Base-by-base conservation (phyloP, 768 basidiomycete genomes). In the Mycena polygramma region DNA sequence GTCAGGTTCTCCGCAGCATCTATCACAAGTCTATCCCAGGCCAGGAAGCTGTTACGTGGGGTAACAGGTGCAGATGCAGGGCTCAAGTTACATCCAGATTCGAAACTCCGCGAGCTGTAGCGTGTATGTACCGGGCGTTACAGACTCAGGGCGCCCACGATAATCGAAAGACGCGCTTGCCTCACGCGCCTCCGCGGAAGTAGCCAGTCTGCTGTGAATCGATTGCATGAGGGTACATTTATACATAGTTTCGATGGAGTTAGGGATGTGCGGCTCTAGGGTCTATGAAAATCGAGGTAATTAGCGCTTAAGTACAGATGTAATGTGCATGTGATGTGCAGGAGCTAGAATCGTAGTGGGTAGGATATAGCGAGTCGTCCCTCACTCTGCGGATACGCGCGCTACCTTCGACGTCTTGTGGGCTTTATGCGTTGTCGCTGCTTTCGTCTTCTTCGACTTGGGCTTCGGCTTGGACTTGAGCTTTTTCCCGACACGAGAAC, bases 381-480 rank as follows among this genome's bases (percentile, higher is more conserved):
- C 22, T 54, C 62, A 53, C 41, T 54, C 59, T 17, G 46, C 35
- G 46, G 59, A 48, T 41, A 13, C 57, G 39, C 49, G 59, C 30
- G 43, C 35, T 19, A 26, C 22, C 20, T 46, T 17, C 54, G 20
- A 4, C 54, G 30, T 17, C 43, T 57, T 49, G 54, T 46, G 51
- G 22, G 13, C 53, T 54, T 6, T 11, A 45, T 55, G 43, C n/a
- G 36, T 65, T 39, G 24, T 19, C 51, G 35, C 20, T 24, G 61
- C 14, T 26, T 62, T 62, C 19, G 43, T 19, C 46, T 52, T 41
- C 58, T 36, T 66, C 36, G 46, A 36, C 58, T 67, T 67, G 7
- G 46, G 19, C 46, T 51, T 66, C 1, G 36, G 14, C 58, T 36
- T 66, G 22, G 46, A 46, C 58, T 67, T 67, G 7, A 35, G 19